Evolutionary conservation across 2,329 filamentous ascomycete species (phyloP).

Genomic region (Sporothrix variecibatus): DNA sequence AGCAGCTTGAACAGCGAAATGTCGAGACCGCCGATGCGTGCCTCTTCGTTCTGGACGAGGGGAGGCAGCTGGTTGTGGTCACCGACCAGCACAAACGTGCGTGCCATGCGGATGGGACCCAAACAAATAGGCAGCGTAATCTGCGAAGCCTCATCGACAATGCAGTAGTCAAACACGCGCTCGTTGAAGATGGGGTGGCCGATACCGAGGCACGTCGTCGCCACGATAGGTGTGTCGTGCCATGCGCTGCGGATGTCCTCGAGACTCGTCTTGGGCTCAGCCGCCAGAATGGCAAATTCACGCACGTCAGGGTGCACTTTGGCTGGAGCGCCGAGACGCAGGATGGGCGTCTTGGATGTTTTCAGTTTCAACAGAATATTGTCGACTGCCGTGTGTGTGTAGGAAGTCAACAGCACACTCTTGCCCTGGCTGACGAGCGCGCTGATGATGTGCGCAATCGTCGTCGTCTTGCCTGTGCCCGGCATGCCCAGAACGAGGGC

Average conservation of each 20-base stretch:
- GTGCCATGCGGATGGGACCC: constrained; percentile 89
- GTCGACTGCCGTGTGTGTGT: constrained; percentile 96
- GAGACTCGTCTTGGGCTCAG: constrained; percentile 71
- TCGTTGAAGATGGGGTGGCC: constrained; percentile 86
- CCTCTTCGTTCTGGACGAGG: constrained; percentile 88
- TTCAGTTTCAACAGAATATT: constrained; percentile 90
- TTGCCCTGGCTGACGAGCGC: constrained; percentile 87
- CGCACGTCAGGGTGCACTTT: constrained; percentile 89
- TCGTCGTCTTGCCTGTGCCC: constrained; percentile 96
- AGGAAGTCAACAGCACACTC: constrained; percentile 89
- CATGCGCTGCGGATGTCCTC: constrained; percentile 83
- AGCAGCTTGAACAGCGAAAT: constrained; percentile 92
- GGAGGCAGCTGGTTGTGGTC: constrained; percentile 97
- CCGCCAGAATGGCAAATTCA: constrained; percentile 78
- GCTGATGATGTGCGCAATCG: constrained; percentile 94
- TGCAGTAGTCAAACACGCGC: constrained; percentile 94
- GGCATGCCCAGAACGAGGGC: constrained; percentile 98
- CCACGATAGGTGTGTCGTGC: constrained; percentile 84
- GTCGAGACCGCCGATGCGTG: constrained; percentile 82
- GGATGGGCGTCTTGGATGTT: constrained; percentile 68
- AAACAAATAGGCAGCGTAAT: constrained; percentile 95
- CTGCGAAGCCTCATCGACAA: constrained; percentile 96
- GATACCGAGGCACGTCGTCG: constrained; percentile 91
- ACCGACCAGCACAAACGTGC: constrained; percentile 90
- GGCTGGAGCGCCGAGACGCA: constrained; percentile 80